Percentiles rank a stretch among this genome's conserved stretches.
Evolutionary conservation across 306 rosid genomes (phyloP).

Genomic region (Nissolia schottii): DNA sequence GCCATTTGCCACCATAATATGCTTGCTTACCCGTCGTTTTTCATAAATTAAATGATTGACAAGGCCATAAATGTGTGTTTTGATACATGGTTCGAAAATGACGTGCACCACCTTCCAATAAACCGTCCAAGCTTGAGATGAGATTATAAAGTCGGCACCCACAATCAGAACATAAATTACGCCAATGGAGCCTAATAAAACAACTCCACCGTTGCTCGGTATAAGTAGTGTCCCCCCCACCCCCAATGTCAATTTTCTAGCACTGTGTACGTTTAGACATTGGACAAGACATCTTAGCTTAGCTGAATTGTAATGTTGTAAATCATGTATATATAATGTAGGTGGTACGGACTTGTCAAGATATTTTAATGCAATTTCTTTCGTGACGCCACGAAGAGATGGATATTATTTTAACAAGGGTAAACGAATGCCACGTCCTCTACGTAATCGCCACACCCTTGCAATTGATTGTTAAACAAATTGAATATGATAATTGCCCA

Average conservation of each 20-base stretch:
- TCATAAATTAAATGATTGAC: conserved; percentile 7
- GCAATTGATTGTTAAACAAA: not conserved
- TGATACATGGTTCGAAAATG: not conserved
- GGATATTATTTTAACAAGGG: not conserved
- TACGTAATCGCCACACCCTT: not conserved
- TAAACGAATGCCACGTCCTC: not conserved
- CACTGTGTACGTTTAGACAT: not conserved
- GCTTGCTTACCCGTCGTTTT: not conserved
- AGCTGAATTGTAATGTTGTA: not conserved
- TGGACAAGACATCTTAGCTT: not conserved
- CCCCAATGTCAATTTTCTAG: no score
- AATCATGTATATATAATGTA: not conserved
- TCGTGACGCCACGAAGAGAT: not conserved
- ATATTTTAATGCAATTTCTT: not conserved
- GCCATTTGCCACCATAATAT: not conserved
- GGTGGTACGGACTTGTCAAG: not conserved
- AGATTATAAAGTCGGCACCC: not conserved
- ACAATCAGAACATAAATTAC: not conserved
- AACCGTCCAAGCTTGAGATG: not conserved
- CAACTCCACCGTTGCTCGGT: not conserved
- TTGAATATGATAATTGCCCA: not conserved
- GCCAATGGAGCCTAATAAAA: not conserved
- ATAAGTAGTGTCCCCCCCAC: no score
- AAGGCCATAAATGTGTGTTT: not conserved
- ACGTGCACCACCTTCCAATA: not conserved